These are phyloP conservation scores for Euphorbia peplus DNA, from an alignment of 345 rosid genomes.

Conservation along the genomic window DNA sequence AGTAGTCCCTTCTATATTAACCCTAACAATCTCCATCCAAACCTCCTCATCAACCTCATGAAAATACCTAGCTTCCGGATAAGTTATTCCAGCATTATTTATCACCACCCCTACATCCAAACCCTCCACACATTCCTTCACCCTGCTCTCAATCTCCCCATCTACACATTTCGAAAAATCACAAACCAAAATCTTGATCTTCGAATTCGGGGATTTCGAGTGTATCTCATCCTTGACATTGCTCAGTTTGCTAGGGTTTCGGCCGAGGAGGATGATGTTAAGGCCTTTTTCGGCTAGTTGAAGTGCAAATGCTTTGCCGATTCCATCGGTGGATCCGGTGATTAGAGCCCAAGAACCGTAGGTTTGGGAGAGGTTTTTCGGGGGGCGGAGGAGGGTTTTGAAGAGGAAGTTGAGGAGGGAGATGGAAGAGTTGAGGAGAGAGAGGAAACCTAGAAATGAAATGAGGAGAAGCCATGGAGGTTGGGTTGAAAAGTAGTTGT, in stretches of 20 bases:
- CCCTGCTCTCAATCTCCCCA: constrained; percentile 5
- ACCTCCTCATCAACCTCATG: constrained; percentile 69
- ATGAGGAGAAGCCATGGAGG: constrained; percentile 9
- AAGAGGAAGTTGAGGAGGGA: constrained; percentile 45
- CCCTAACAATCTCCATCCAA: constrained; percentile 63
- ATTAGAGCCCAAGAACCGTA: constrained; percentile 89
- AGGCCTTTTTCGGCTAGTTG: constrained; percentile 61
- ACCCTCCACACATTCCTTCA: constrained; percentile 50
- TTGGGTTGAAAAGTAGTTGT: neutral
- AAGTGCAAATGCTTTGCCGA: constrained; percentile 71
- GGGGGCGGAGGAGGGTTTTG: constrained; percentile 39
- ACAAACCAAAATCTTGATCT: constrained; percentile 42
- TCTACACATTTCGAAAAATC: constrained; percentile 52
- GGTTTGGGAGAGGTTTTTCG: constrained; percentile 37
- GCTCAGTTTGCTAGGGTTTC: constrained; percentile 50
- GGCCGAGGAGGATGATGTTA: constrained; percentile 62
- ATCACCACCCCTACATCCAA: constrained; percentile 69
- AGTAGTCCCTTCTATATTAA: constrained; percentile 61
- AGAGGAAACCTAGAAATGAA: constrained; percentile 8
- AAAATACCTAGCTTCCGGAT: constrained; percentile 70
- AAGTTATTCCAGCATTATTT: constrained; percentile 83
- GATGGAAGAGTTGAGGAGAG: neutral
- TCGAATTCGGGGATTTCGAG: constrained; percentile 30
- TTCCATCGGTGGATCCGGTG: constrained; percentile 88
- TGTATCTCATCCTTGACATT: constrained; percentile 40